These are phyloP conservation scores for Dioscorea zingiberensis DNA, from an alignment of 106 monocot genomes.

Conservation along the genomic window DNA sequence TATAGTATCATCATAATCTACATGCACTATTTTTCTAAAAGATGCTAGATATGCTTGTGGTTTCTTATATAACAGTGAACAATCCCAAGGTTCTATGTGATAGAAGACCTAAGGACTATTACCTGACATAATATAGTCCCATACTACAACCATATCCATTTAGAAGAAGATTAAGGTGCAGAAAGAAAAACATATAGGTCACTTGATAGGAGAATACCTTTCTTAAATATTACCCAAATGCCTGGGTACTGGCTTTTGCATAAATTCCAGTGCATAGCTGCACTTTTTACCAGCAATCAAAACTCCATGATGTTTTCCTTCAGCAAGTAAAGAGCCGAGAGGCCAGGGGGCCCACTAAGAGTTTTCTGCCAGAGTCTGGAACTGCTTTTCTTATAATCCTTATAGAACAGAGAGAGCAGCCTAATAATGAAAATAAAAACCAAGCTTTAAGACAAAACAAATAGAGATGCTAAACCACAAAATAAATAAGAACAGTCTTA, in stretches of 20 bases:
- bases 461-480: too few relatives aligned
- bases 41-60: too few relatives aligned
- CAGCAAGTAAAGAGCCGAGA: conserved; percentile 58
- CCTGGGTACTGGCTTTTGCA: conserved; percentile 78
- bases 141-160: too few relatives aligned
- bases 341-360: conserved; percentile 76
- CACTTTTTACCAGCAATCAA: conserved; percentile 81
- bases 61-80: too few relatives aligned
- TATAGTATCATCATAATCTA: too few relatives aligned
- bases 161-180: too few relatives aligned
- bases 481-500: too few relatives aligned
- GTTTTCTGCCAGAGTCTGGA: conserved; percentile 90
- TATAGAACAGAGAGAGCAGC: conserved; percentile 97
- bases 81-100: too few relatives aligned
- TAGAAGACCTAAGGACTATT: too few relatives aligned
- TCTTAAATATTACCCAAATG: conserved; percentile 72
- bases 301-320: conserved; percentile 99
- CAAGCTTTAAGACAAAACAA: background rate
- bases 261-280: conserved; percentile 86
- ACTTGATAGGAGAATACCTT: conserved; percentile 52
- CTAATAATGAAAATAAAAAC: conserved; percentile 41
- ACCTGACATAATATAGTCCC: too few relatives aligned
- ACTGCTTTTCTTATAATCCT: conserved; percentile 97
- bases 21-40: too few relatives aligned
- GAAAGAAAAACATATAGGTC: conserved; percentile 1